These are phyloP conservation scores for Sarocladium oryzae DNA, from an alignment of 2,329 filamentous ascomycete species.

Conservation along the genomic window DNA sequence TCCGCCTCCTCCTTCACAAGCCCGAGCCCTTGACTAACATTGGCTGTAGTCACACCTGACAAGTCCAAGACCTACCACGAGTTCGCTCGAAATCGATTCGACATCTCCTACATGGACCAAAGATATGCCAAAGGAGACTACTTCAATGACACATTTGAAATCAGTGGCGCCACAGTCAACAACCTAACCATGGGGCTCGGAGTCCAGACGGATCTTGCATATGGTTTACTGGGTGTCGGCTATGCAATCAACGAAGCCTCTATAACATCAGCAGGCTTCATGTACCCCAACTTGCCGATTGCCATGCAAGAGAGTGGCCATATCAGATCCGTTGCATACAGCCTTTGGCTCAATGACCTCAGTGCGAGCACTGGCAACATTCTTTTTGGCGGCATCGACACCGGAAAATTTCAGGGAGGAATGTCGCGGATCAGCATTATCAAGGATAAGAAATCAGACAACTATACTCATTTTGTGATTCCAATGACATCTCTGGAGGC, in stretches of 20 bases:
- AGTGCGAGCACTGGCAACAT: conserved; percentile 61
- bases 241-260: conserved; percentile 49
- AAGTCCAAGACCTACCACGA: conserved; percentile 41
- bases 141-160: conserved; percentile 48
- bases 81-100: conserved; percentile 38
- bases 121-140: conserved; percentile 52
- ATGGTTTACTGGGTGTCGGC: conserved; percentile 55
- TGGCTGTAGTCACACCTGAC: conserved; percentile 35
- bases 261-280: conserved; percentile 19
- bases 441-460: conserved; percentile 31
- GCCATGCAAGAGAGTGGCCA: conserved; percentile 55
- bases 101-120: conserved; percentile 57
- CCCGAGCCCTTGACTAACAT: conserved; percentile 16
- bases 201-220: conserved; percentile 43
- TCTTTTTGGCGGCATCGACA: conserved; percentile 77
- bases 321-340: conserved; percentile 64
- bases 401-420: conserved; percentile 61
- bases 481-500: conserved; percentile 41
- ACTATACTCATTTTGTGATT: conserved; percentile 41
- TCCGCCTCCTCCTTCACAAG: not conserved
- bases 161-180: conserved; percentile 44
- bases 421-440: conserved; percentile 55
- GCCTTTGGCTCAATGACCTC: conserved; percentile 59
- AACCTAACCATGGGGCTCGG: conserved; percentile 56
- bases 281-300: conserved; percentile 56